Evolutionary conservation across 495 filamentous ascomycete species (phyloP).

Genomic region (Penicillium robsamsonii): DNA sequence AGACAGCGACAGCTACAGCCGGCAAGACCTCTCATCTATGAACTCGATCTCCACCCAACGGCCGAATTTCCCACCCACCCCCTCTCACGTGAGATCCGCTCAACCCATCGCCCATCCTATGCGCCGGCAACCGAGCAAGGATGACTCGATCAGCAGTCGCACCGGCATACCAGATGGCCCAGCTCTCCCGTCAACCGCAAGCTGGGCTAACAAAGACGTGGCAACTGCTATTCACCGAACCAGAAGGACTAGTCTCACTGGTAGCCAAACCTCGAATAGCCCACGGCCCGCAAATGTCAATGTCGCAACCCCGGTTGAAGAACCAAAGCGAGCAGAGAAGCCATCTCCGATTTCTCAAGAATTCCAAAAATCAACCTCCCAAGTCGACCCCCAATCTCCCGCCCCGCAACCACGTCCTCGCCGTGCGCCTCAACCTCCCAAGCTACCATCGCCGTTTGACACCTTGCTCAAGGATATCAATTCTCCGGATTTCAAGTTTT

Average conservation of each 20-base stretch:
- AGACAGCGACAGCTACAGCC: conserved; percentile 92
- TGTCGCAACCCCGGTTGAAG: conserved; percentile 47
- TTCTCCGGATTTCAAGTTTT: conserved; percentile 58
- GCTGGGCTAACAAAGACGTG: conserved; percentile 81
- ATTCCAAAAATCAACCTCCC: conserved; percentile 24
- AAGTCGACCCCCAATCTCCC: conserved; percentile 26
- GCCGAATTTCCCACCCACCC: conserved; percentile 31
- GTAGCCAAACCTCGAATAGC: conserved; percentile 76
- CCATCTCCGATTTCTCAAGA: conserved; percentile 29
- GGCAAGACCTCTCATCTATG: conserved; percentile 94
- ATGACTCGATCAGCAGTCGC: conserved; percentile 61
- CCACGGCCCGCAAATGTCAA: conserved; percentile 66
- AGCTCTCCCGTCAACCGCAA: conserved; percentile 87
- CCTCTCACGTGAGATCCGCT: conserved; percentile 30
- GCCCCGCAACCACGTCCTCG: conserved; percentile 19
- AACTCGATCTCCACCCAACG: conserved; percentile 83
- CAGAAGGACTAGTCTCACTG: conserved; percentile 70
- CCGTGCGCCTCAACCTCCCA: conserved; percentile 20
- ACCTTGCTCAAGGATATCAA: conserved; percentile 52
- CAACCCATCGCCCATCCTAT: conserved; percentile 65
- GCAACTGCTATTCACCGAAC: conserved; percentile 56
- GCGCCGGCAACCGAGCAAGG: conserved; percentile 70
- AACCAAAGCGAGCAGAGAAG: conserved; percentile 40
- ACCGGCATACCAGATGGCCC: conserved; percentile 65
- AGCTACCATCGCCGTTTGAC: conserved; percentile 39